Evolutionary conservation across 2,329 filamentous ascomycete species (phyloP).

Genomic region (Acephala macrosclerotiorum): DNA sequence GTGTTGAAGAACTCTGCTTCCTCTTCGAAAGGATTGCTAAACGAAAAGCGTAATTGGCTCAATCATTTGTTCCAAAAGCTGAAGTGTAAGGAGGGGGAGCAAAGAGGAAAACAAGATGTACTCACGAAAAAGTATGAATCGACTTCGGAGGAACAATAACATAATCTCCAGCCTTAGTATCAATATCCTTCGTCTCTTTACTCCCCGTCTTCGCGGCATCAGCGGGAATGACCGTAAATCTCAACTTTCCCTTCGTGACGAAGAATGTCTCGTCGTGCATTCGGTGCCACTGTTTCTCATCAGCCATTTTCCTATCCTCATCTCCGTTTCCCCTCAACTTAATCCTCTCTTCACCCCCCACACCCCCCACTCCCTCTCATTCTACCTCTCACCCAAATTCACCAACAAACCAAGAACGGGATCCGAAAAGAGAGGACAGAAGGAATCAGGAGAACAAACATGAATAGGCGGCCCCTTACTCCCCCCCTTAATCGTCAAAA

Average conservation of each 20-base stretch:
- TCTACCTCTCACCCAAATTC: no score
- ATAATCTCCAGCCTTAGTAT: slow-evolving; percentile 60
- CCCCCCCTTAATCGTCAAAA: slow-evolving; percentile 56
- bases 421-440: no score
- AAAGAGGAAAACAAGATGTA: no score
- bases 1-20: slow-evolving; percentile 64
- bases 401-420: no score
- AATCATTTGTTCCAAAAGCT: no score
- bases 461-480: slow-evolving; percentile 3
- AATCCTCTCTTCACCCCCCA: no score
- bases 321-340: no score
- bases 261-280: slow-evolving; percentile 67
- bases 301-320: slow-evolving; percentile 39
- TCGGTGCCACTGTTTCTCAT: slow-evolving; percentile 49
- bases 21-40: slow-evolving; percentile 59
- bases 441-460: slow-evolving; percentile 4
- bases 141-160: slow-evolving; percentile 61
- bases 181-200: slow-evolving; percentile 50
- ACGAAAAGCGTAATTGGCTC: no score
- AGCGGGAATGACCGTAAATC: slow-evolving; percentile 52
- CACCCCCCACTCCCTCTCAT: no score
- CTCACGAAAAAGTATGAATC: slow-evolving; percentile 57
- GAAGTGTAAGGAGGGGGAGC: no score
- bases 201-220: not conserved
- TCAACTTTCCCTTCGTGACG: slow-evolving; percentile 57